Conservation (phyloP, 2,329 filamentous ascomycete species). For the Zasmidium cellare region DNA sequence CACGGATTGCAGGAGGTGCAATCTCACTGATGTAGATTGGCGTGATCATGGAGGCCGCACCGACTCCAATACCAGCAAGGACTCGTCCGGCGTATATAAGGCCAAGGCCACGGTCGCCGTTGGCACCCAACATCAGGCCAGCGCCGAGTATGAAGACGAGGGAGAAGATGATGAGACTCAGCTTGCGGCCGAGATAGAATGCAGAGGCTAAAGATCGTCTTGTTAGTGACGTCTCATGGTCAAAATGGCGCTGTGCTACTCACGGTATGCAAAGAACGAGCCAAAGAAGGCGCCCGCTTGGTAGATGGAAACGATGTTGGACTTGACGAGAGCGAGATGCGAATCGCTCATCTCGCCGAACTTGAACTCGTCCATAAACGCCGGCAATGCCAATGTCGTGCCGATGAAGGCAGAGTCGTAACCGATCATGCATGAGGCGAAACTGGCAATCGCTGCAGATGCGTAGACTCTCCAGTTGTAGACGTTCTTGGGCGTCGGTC, state of each 20-base stretch:
- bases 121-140: constrained; percentile 70
- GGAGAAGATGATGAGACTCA: constrained; percentile 62
- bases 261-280: constrained; percentile 63
- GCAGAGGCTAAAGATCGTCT: constrained; percentile 47
- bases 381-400: constrained; percentile 69
- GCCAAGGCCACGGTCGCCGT: constrained; percentile 59
- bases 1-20: constrained; percentile 59
- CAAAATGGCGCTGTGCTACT: neutral
- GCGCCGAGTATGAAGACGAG: constrained; percentile 69
- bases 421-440: constrained; percentile 54
- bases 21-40: constrained; percentile 63
- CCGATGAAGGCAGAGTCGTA: constrained; percentile 65
- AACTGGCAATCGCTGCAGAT: constrained; percentile 56
- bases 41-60: constrained; percentile 56
- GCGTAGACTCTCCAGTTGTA: constrained; percentile 63
- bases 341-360: constrained; percentile 53
- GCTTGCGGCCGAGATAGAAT: constrained; percentile 67
- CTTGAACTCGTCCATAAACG: constrained; percentile 68
- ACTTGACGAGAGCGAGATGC: constrained; percentile 61
- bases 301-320: constrained; percentile 79
- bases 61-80: constrained; percentile 58
- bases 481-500: constrained; percentile 57
- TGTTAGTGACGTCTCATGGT: neutral
- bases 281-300: constrained; percentile 85
- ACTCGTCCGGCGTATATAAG: constrained; percentile 59